Conservation (phyloP, 2,329 filamentous ascomycete species). For the Stagonosporopsis tanaceti region DNA sequence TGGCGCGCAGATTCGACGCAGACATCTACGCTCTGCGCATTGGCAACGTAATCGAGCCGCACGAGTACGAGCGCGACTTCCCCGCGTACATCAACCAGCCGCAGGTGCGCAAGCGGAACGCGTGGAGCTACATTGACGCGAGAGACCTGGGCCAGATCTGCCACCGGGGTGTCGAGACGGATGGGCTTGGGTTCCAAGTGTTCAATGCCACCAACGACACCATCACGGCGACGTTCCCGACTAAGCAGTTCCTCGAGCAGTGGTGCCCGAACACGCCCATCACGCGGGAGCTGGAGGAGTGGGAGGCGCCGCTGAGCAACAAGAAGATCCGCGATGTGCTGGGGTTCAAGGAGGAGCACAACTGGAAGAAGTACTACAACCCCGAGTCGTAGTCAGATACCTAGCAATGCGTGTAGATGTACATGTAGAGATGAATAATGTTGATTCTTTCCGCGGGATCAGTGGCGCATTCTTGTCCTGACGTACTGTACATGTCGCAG, state of each 20-base stretch:
- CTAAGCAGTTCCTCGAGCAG: slow-evolving; percentile 61
- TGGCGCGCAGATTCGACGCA: slow-evolving; percentile 61
- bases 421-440: no score
- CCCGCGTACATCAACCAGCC: slow-evolving; percentile 60
- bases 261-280: slow-evolving; percentile 60
- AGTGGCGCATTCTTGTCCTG: neutral
- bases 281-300: slow-evolving; percentile 64
- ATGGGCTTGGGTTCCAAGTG: slow-evolving; percentile 67
- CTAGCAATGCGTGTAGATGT: no score
- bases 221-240: slow-evolving; percentile 64
- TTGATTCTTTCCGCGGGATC: no score
- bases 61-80: slow-evolving; percentile 66
- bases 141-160: slow-evolving; percentile 69
- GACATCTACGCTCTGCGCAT: slow-evolving; percentile 70
- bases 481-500: neutral
- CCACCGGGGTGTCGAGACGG: slow-evolving; percentile 60
- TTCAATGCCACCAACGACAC: slow-evolving; percentile 71
- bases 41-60: slow-evolving; percentile 68
- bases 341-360: slow-evolving; percentile 66
- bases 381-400: neutral
- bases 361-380: slow-evolving; percentile 60
- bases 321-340: slow-evolving; percentile 66
- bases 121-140: slow-evolving; percentile 70
- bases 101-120: slow-evolving; percentile 62
- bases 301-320: slow-evolving; percentile 68